Percentiles rank a stretch among this genome's conserved stretches.
Evolutionary conservation across 352 stramenopile genomes (phyloP).

Genomic region (Phytopythium boreale): DNA sequence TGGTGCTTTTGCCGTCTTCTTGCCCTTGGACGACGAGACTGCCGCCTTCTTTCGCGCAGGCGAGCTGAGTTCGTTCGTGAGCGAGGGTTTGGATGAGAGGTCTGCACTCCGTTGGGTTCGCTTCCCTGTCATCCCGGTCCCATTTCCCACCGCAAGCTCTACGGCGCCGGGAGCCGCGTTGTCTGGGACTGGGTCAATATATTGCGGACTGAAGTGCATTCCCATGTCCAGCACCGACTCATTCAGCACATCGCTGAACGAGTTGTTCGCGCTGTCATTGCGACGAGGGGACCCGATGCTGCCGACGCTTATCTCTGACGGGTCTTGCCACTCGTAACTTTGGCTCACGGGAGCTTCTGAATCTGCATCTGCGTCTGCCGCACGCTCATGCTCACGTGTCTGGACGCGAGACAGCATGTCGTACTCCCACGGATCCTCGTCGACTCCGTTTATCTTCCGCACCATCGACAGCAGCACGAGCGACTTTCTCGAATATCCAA

Average conservation of each 20-base stretch:
- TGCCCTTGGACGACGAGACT: background rate
- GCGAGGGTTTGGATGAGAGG: background rate
- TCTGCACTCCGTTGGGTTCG: conserved; percentile 2
- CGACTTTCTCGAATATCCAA: conserved; percentile 46
- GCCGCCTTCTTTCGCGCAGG: background rate
- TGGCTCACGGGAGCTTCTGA: conserved; percentile 7
- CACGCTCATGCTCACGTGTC: background rate
- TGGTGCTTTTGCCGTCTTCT: background rate
- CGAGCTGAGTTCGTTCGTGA: background rate
- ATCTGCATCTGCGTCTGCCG: conserved; percentile 15
- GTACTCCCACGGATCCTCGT: conserved; percentile 18
- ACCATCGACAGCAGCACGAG: conserved; percentile 43
- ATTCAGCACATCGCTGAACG: conserved; percentile 13
- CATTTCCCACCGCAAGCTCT: conserved; percentile 1
- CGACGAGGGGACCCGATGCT: background rate
- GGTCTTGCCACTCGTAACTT: conserved; percentile 5
- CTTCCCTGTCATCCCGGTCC: conserved; percentile 1
- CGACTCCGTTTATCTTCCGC: conserved; percentile 43
- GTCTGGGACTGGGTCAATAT: conserved; percentile 34
- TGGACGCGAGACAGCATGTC: background rate
- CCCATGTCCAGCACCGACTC: conserved; percentile 23
- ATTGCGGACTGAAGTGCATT: conserved; percentile 60
- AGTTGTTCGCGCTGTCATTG: conserved; percentile 4
- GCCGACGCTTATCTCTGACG: background rate
- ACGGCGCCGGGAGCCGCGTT: conserved; percentile 7